These are phyloP conservation scores for Cylindrodendrum hubeiense DNA, from an alignment of 2,329 filamentous ascomycete species.

Conservation along the genomic window DNA sequence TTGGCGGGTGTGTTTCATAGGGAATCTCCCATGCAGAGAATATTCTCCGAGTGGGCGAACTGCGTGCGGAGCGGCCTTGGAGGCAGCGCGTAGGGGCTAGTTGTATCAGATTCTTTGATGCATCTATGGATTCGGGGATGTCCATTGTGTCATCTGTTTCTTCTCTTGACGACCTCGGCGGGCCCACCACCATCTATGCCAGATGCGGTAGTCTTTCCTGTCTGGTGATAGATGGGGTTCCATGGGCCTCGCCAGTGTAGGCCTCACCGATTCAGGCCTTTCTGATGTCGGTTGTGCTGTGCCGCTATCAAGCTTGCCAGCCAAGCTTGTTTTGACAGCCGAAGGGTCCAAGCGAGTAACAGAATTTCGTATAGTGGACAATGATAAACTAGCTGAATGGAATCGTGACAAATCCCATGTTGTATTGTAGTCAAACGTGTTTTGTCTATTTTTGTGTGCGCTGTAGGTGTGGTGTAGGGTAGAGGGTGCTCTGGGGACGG, in stretches of 20 bases:
- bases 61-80: background rate
- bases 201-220: background rate
- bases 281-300: background rate
- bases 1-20: constrained; percentile 33
- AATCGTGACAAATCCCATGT: constrained; percentile 1
- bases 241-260: background rate
- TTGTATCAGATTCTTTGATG: constrained; percentile 20
- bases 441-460: background rate
- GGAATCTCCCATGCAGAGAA: constrained; percentile 19
- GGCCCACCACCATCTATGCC: background rate
- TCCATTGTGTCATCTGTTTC: background rate
- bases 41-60: constrained; percentile 29
- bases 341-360: constrained; percentile 6
- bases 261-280: no score
- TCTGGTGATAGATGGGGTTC: background rate
- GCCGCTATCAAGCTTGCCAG: constrained; percentile 2
- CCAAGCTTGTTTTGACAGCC: constrained; percentile 4
- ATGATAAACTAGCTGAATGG: background rate
- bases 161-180: background rate
- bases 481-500: background rate
- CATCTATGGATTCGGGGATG: constrained; percentile 10
- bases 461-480: constrained; percentile 2
- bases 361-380: background rate
- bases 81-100: constrained; percentile 2
- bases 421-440: background rate